Percentiles rank a stretch among this genome's conserved stretches.
Evolutionary conservation across 805 yeast genomes (phyloP).

Genomic region (Candida orba): DNA sequence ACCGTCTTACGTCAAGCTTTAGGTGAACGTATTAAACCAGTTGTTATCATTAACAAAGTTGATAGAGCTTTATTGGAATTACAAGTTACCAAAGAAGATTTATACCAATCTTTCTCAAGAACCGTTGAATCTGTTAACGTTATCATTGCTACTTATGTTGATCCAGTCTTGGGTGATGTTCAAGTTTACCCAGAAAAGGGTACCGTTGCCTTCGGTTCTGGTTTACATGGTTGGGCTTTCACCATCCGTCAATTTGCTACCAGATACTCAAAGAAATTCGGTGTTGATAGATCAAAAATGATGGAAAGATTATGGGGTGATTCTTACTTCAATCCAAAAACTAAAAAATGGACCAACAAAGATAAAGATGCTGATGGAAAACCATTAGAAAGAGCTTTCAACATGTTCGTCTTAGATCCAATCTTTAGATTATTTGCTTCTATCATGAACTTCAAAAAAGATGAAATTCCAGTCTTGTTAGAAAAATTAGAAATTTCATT

Average conservation of each 20-base stretch:
- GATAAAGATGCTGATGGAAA: conserved; percentile 94
- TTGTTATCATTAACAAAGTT: conserved; percentile 96
- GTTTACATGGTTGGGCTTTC: conserved; percentile 99
- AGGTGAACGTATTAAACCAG: conserved; percentile 99
- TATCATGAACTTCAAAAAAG: conserved; percentile 99
- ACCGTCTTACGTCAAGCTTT: conserved; percentile 98
- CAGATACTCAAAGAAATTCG: conserved; percentile 98
- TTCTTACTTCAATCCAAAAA: conserved; percentile 99
- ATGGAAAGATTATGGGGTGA: conserved; percentile 99
- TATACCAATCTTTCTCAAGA: conserved; percentile 97
- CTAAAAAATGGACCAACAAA: conserved; percentile 98
- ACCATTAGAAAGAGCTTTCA: conserved; percentile 97
- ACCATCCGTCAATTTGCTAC: conserved; percentile 97
- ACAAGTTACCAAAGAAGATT: conserved; percentile 98
- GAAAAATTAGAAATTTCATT: conserved; percentile 90
- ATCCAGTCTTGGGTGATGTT: conserved; percentile 84
- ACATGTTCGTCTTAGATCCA: conserved; percentile 98
- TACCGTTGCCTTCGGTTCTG: conserved; percentile 99
- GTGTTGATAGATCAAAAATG: conserved; percentile 97
- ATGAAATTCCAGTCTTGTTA: conserved; percentile 84
- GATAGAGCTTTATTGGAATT: conserved; percentile 99
- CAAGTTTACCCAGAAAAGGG: conserved; percentile 99
- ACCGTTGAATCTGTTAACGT: conserved; percentile 99
- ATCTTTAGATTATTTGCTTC: conserved; percentile 95
- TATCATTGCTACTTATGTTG: conserved; percentile 91